Base-by-base conservation (phyloP, 495 filamentous ascomycete genomes). In the Elasticomyces elasticus region DNA sequence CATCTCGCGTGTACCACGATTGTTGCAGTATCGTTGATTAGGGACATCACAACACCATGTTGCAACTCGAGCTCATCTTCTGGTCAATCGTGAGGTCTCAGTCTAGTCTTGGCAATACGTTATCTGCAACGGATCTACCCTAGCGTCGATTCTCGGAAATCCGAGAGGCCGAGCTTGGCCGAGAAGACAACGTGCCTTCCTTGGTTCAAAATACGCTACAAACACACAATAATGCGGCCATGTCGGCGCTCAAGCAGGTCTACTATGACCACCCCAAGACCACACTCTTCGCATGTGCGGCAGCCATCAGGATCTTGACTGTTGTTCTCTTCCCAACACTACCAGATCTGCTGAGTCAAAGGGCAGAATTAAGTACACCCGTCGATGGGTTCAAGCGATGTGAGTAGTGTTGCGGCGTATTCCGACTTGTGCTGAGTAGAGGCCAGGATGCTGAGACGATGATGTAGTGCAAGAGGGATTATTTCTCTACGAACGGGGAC, bases 341-440 rank as follows among this genome's bases (percentile, higher is more conserved):
- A 27, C 87, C 94, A 13, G 82, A 89, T 62, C 74, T 95, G 51
- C 75, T 98, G 54, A 89, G 87, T 10, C 87, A 84, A 52, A 83
- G 92, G 66, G 92, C 96, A 55, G 92, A 98, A 76, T 82, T 98
- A 55, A 96, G 92, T 24, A 98, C 92, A 2, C 89, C 92, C 17
- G 85, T 97, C 24, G 95, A 85, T 54, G 95, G 92, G 78, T 98
- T 95, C 79, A 98, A 96, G 74, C 81, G 94, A 79, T 71, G 89
- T 94, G 74, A 70, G 84, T 68, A 13, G 19, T 2, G 5, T 4
- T 15, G 3, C 35, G 4, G 10, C 12, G n/a, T 20, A 52, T 1
- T 26, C 24, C 5, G 43, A 33, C 7, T 24, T 13, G 25, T 6
- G 17, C 24, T 28, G 22, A 49, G 23, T 49, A 24, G 22, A 6